Percentiles rank a stretch among this genome's conserved stretches.
Conservation (phyloP, 768 basidiomycete species). For the Hygrocybe punicea region DNA sequence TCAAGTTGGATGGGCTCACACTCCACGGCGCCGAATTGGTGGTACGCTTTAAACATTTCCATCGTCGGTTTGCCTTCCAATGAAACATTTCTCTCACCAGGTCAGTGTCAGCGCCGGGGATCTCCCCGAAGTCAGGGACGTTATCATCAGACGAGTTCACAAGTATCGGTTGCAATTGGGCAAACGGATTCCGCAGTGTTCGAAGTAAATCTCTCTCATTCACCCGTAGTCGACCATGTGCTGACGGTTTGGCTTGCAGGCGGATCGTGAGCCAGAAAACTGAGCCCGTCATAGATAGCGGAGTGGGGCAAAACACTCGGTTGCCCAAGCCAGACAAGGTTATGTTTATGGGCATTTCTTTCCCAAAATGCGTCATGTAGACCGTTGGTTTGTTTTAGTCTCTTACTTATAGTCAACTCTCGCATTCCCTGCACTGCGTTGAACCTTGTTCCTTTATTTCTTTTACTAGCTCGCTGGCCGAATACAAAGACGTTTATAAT, state of each 20-base stretch:
- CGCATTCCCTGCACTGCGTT: neutral
- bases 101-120: conserved; percentile 36
- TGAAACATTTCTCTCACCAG: conserved; percentile 19
- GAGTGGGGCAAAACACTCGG: no score
- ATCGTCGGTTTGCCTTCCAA: neutral
- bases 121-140: conserved; percentile 41
- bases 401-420: neutral
- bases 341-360: neutral
- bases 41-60: conserved; percentile 31
- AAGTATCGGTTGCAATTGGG: neutral
- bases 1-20: conserved; percentile 35
- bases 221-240: neutral
- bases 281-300: neutral
- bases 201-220: neutral
- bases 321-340: neutral
- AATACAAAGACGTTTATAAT: neutral
- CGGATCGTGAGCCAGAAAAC: neutral
- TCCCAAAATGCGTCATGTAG: conserved; percentile 4
- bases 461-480: neutral
- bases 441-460: neutral
- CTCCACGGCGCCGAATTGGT: conserved; percentile 40
- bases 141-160: conserved; percentile 18
- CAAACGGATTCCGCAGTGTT: neutral
- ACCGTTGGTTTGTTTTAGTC: neutral
- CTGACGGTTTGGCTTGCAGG: neutral